These are phyloP conservation scores for Cutaneotrichosporon sp. DNA, from an alignment of 1,284 basidiomycete species.

Conservation along the genomic window DNA sequence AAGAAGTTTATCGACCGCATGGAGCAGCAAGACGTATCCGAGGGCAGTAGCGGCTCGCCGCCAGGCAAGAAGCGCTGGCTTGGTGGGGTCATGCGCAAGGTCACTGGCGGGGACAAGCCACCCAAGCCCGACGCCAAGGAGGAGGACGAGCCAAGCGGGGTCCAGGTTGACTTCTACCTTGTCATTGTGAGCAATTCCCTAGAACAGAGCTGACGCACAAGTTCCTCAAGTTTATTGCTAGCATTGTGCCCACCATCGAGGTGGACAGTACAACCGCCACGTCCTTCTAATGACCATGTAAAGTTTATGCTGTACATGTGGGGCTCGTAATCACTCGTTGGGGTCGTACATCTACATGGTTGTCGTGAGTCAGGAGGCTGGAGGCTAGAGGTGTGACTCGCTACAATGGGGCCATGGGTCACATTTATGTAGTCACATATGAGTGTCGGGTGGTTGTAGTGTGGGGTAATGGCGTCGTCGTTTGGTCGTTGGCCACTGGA, in stretches of 20 bases:
- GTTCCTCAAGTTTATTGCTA: constrained; percentile 94
- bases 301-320: constrained; percentile 2
- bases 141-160: constrained; percentile 74
- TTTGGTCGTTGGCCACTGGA: too few species aligned
- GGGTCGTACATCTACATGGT: not conserved
- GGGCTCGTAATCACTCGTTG: not conserved
- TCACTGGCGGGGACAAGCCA: constrained; percentile 58
- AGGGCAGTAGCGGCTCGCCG: constrained; percentile 14
- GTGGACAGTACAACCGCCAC: constrained; percentile 38
- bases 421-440: not conserved
- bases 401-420: not conserved
- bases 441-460: too few species aligned
- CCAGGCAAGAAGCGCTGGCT: constrained; percentile 72
- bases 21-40: constrained; percentile 71
- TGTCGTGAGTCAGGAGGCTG: not conserved
- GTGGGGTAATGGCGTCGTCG: too few species aligned
- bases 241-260: constrained; percentile 78
- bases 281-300: constrained; percentile 20
- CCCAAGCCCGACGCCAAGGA: constrained; percentile 24
- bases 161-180: constrained; percentile 92
- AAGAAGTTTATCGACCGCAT: constrained; percentile 99
- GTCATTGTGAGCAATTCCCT: constrained; percentile 61
- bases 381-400: not conserved
- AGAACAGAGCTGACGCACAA: constrained; percentile 17
- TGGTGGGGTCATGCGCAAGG: constrained; percentile 66